Conservation (phyloP, 495 filamentous ascomycete genomes). For the Margaritispora aquatica region DNA sequence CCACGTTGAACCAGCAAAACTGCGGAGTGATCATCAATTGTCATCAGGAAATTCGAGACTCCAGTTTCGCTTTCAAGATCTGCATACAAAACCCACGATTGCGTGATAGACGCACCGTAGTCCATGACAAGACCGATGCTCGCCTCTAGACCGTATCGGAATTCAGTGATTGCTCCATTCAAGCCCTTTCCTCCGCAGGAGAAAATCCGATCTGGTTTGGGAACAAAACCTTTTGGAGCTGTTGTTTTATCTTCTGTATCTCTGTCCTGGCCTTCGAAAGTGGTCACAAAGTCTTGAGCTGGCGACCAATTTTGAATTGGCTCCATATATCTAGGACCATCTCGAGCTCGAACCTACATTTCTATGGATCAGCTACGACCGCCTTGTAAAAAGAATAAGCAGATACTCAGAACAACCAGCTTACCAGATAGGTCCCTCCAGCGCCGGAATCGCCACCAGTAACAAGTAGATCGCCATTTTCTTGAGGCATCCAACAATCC, state of each 20-base stretch:
- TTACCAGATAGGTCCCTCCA: slow-evolving; percentile 69
- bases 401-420: slow-evolving; percentile 21
- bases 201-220: slow-evolving; percentile 46
- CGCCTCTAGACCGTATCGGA: slow-evolving; percentile 66
- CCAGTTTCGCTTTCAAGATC: slow-evolving; percentile 13
- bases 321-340: slow-evolving; percentile 42
- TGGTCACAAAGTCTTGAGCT: slow-evolving; percentile 58
- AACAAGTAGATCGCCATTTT: slow-evolving; percentile 67
- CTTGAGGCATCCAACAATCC: slow-evolving; percentile 29
- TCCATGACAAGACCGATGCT: slow-evolving; percentile 51
- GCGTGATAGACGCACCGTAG: slow-evolving; percentile 30
- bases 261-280: slow-evolving; percentile 14
- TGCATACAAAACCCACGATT: slow-evolving; percentile 16
- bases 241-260: background rate
- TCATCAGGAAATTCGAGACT: slow-evolving; percentile 35
- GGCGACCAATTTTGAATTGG: slow-evolving; percentile 83
- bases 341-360: slow-evolving; percentile 31
- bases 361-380: background rate
- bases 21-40: slow-evolving; percentile 38
- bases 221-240: background rate
- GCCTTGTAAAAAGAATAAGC: background rate
- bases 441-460: slow-evolving; percentile 76
- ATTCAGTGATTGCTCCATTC: slow-evolving; percentile 60
- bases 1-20: slow-evolving; percentile 33
- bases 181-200: slow-evolving; percentile 51